Evolutionary conservation across 1,139 yeast species (phyloP).

Genomic region (Tardiomyces digboiensis): DNA sequence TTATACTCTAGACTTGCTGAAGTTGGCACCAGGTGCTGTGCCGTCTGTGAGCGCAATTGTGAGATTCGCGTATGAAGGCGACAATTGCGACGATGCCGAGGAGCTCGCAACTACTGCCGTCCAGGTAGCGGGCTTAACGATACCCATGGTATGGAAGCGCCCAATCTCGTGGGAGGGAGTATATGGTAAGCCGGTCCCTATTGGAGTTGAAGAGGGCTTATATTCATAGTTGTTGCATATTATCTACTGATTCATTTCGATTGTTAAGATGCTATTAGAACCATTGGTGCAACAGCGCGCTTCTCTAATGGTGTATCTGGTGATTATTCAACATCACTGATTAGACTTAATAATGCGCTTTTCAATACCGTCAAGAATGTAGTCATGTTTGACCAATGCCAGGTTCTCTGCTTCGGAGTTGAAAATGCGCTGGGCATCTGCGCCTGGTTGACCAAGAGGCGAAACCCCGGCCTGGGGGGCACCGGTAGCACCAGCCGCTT

Average conservation of each 20-base stretch:
- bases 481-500: conserved; percentile 5
- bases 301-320: too few relatives aligned
- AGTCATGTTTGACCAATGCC: conserved; percentile 52
- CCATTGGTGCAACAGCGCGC: too few relatives aligned
- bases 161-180: conserved; percentile 84
- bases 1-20: conserved; percentile 12
- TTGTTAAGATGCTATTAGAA: too few relatives aligned
- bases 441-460: conserved; percentile 39
- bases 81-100: conserved; percentile 67
- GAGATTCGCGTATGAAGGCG: conserved; percentile 79
- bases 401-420: conserved; percentile 67
- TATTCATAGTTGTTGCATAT: conserved; percentile 38
- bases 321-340: too few relatives aligned
- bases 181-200: conserved; percentile 67
- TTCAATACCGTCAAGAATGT: conserved; percentile 54
- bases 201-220: conserved; percentile 68
- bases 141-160: conserved; percentile 29
- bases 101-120: conserved; percentile 37
- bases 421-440: conserved; percentile 44
- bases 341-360: conserved; percentile 40
- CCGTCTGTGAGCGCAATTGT: conserved; percentile 10
- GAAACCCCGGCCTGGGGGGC: conserved; percentile 3
- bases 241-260: neutral
- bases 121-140: conserved; percentile 22
- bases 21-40: conserved; percentile 2